Evolutionary conservation across 139 green algal genomes (phyloP), one percentile per base, ranked within the genome.

Genomic region (Deuterostichococcus epilithicus): DNA sequence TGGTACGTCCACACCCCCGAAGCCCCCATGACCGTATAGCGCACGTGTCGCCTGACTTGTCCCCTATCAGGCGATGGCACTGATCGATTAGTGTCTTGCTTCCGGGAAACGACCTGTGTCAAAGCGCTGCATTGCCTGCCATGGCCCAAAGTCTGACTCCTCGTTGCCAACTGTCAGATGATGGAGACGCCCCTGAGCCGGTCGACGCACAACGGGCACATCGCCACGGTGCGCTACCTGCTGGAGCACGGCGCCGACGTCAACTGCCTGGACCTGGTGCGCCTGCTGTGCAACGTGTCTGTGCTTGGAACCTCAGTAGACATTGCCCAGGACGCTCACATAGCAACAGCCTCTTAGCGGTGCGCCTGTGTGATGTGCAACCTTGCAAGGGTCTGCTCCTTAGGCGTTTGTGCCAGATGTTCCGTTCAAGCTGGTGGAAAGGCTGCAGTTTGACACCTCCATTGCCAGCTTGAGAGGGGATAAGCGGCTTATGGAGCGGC

Each of bases 151-250:
- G 15, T 26, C 15, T 60, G 47, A 63, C 26, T 68, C 22, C 60
- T 35, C 32, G 20, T 78, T 39, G 5, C 3, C 32, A 74, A 13
- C 0, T 72, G 1, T 15, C 89, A 95, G 91, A 98, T 97, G 90
- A 90, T 89, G 68, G 94, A 97, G 77, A 95, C 89, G 0, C 85
- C 94, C 0, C 87, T 97, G 22, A 92, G 92, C 42, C 81, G 94
- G 2, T 84, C 88, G 23, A 92, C 94, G 0, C 94, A 98, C 89
- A 98, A 98, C 75, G 94, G 94, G 32, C 90, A 97, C 75, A 82
- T 94, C 67, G 59, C 89, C 33, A 90, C 85, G 10, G 91, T 97
- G 34, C 84, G 88, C 68, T 91, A 85, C 78, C 87, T 98, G 69
- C 65, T 97, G 68, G 83, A 93, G 68, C 38, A 81, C 1, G 91